A percentile compares a stretch with the other conserved stretches of the same genome.
Conservation (phyloP, 139 green algal species). For the Diplosphaera chodatii region DNA sequence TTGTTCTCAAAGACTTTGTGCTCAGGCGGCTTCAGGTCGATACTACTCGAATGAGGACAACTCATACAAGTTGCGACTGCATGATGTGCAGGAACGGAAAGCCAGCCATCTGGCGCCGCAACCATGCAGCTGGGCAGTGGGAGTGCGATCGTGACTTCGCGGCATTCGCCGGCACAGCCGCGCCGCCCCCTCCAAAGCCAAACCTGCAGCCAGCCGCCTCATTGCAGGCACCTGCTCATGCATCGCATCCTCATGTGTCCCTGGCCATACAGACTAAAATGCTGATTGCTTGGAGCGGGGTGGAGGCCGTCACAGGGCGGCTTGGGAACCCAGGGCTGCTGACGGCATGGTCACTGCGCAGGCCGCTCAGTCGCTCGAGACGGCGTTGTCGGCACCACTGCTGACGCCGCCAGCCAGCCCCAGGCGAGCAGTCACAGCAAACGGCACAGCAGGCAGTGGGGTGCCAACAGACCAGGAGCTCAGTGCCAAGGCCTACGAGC, state of each 20-base stretch:
- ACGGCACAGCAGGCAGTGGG: not conserved
- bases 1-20: too few relatives aligned
- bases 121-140: conserved; percentile 55
- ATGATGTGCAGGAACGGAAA: conserved; percentile 9
- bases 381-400: not conserved
- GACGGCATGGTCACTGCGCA: too few relatives aligned
- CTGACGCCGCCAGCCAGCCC: not conserved
- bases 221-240: too few relatives aligned
- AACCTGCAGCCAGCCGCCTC: not conserved
- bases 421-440: not conserved
- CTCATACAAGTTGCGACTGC: too few relatives aligned
- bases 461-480: not conserved
- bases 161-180: not conserved
- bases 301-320: too few relatives aligned
- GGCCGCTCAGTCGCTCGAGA: not conserved
- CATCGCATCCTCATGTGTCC: too few relatives aligned
- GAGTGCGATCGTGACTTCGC: not conserved
- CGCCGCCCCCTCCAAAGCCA: not conserved
- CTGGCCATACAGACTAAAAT: too few relatives aligned
- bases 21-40: too few relatives aligned
- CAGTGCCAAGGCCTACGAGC: conserved; percentile 13
- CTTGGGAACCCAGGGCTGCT: too few relatives aligned
- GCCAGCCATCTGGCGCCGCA: conserved; percentile 58
- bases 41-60: too few relatives aligned
- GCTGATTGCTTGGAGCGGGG: too few relatives aligned